Conservation (phyloP, 345 rosid species). For the Gossypium australe region DNA sequence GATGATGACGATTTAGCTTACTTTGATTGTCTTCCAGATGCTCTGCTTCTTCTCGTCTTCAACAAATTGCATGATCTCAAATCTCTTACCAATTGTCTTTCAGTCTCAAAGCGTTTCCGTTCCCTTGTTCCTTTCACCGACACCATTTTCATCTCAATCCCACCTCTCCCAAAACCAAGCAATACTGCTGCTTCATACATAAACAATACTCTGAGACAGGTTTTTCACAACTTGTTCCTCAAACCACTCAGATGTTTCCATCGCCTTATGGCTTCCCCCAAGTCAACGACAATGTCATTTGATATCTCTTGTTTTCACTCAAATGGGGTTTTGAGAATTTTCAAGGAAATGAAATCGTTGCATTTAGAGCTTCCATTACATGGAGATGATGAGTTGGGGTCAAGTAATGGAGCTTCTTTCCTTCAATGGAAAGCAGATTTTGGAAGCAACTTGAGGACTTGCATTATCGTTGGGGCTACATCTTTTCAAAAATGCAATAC, state of each 20-base stretch:
- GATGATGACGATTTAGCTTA: not conserved
- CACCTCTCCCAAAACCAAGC: not conserved
- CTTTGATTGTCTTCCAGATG: constrained; percentile 25
- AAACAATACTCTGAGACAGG: not conserved
- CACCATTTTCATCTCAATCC: constrained; percentile 17
- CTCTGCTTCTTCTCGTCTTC: constrained; percentile 22
- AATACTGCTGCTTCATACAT: not conserved
- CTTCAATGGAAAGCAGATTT: constrained; percentile 47
- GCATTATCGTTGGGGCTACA: constrained; percentile 37
- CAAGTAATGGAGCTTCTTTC: constrained; percentile 12
- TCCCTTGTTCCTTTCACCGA: constrained; percentile 15
- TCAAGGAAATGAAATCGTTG: constrained; percentile 26
- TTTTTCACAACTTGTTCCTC: constrained; percentile 16
- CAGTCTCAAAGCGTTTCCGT: constrained; percentile 22
- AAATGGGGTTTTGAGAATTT: constrained; percentile 19
- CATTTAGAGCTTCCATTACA: constrained; percentile 29
- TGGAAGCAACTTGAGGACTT: constrained; percentile 28
- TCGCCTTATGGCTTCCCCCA: constrained; percentile 9
- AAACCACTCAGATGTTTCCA: constrained; percentile 20
- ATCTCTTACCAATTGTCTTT: constrained; percentile 14
- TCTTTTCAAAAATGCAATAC: constrained; percentile 10
- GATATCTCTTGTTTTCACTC: constrained; percentile 5
- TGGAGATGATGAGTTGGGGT: constrained; percentile 8
- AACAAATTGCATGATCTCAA: constrained; percentile 17
- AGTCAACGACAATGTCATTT: not conserved